Evolutionary conservation across 129 eudicot genomes (phyloP).

Genomic region (Erigeron canadensis): DNA sequence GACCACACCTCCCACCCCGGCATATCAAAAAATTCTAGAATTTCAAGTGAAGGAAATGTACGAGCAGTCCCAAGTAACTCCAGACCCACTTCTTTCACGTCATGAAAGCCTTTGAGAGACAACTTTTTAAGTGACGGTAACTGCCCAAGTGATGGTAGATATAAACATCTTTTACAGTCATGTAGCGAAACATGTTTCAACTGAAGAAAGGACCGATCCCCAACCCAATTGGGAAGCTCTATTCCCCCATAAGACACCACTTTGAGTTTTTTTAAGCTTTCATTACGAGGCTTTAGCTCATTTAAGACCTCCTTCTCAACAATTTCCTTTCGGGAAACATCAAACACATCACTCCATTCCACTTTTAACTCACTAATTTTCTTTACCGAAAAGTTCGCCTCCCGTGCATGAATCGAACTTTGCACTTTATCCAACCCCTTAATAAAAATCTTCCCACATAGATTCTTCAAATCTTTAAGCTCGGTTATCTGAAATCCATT

Average conservation of each 20-base stretch:
- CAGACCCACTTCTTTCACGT: no score
- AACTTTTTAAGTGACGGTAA: no score
- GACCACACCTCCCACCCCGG: no score
- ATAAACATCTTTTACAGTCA: no score
- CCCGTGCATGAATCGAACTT: conserved; percentile 26
- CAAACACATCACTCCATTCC: conserved; percentile 33
- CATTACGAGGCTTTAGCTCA: conserved; percentile 29
- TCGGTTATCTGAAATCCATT: conserved; percentile 16
- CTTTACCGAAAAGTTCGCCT: conserved; percentile 35
- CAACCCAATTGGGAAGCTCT: not conserved
- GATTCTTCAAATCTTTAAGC: conserved; percentile 17
- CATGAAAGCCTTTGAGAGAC: no score
- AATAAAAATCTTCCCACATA: conserved; percentile 32
- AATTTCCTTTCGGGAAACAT: not conserved
- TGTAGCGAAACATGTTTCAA: no score
- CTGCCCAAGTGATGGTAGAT: no score
- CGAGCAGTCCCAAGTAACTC: no score
- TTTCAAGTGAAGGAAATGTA: no score
- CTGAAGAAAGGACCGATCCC: no score
- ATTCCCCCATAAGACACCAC: conserved; percentile 28
- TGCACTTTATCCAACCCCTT: conserved; percentile 32
- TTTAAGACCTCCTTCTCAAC: conserved; percentile 21
- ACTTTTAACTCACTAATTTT: conserved; percentile 27
- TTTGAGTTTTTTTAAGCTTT: conserved; percentile 19
- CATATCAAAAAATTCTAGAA: no score